These are phyloP conservation scores for Phytophthora fragariaefolia DNA, from an alignment of 352 stramenopile species.

Conservation along the genomic window DNA sequence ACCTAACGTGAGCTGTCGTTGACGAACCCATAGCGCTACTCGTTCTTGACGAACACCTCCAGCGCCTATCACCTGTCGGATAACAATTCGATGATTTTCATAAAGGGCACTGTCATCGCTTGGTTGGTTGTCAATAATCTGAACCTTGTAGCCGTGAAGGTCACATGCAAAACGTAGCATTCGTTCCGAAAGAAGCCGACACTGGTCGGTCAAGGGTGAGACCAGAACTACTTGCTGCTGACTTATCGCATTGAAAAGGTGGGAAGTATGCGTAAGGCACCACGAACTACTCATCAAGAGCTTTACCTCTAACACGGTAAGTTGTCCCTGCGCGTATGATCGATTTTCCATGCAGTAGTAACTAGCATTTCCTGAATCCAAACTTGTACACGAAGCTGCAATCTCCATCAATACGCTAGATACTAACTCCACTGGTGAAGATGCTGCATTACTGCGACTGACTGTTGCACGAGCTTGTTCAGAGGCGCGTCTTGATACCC, in stretches of 20 bases:
- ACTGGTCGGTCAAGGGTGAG: conserved; percentile 15
- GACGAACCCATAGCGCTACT: conserved; percentile 42
- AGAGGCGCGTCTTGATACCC: conserved; percentile 27
- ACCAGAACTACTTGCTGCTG: conserved; percentile 40
- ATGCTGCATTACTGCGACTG: neutral
- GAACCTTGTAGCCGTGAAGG: conserved; percentile 46
- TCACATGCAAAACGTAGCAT: conserved; percentile 49
- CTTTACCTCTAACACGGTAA: conserved; percentile 23
- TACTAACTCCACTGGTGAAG: conserved; percentile 18
- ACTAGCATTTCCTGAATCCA: neutral
- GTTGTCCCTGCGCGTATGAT: conserved; percentile 14
- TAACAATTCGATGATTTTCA: neutral
- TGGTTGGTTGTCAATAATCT: conserved; percentile 6
- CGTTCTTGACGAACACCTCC: conserved; percentile 46
- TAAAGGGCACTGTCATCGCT: neutral
- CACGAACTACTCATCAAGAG: conserved; percentile 43
- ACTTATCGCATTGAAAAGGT: conserved; percentile 46
- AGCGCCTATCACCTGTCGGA: conserved; percentile 20
- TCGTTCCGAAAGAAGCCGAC: conserved; percentile 20
- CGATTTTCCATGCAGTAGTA: conserved; percentile 4
- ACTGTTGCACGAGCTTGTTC: conserved; percentile 7
- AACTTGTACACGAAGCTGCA: conserved; percentile 13
- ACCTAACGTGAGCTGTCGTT: conserved; percentile 5
- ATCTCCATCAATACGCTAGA: conserved; percentile 33
- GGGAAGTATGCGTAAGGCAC: conserved; percentile 43